Evolutionary conservation across 2,329 filamentous ascomycete genomes (phyloP).

Genomic region (Alternaria metachromatica): DNA sequence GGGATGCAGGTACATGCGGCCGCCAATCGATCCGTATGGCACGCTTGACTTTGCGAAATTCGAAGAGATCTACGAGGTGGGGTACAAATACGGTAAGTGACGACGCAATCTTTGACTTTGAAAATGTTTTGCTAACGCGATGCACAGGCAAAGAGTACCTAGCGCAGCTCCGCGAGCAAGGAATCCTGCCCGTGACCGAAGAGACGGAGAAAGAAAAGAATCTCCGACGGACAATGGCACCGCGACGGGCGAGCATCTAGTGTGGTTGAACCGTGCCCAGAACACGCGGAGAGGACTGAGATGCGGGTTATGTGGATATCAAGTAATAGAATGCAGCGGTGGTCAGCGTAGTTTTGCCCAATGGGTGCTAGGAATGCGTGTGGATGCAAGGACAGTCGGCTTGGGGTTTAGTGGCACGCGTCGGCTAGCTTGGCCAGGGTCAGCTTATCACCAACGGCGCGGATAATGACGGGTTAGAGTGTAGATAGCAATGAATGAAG

Average conservation of each 20-base stretch:
- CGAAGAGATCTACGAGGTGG: constrained; percentile 92
- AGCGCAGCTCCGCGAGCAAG: constrained; percentile 76
- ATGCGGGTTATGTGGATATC: constrained; percentile 14
- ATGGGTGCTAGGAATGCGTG: constrained; percentile 19
- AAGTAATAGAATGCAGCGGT: constrained; percentile 23
- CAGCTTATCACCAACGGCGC: constrained; percentile 17
- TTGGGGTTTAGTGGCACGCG: constrained; percentile 20
- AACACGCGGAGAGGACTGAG: constrained; percentile 13
- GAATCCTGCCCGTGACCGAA: constrained; percentile 68
- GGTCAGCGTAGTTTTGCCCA: constrained; percentile 25
- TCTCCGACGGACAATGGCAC: constrained; percentile 60
- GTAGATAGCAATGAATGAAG: constrained; percentile 4
- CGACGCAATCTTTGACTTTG: not conserved
- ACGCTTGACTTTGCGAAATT: constrained; percentile 97
- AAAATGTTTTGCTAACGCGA: not conserved
- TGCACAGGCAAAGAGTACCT: constrained; percentile 72
- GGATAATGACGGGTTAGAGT: constrained; percentile 25
- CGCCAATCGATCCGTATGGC: constrained; percentile 90
- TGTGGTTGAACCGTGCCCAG: constrained; percentile 1
- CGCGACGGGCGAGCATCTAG: constrained; percentile 43
- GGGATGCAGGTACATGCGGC: constrained; percentile 95
- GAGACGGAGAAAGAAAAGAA: constrained; percentile 60
- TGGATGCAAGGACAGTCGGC: constrained; percentile 15
- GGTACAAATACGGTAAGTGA: constrained; percentile 73
- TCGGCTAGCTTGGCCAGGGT: constrained; percentile 11